A percentile compares a stretch with the other conserved stretches of the same genome.
Evolutionary conservation across 2,329 filamentous ascomycete species (phyloP).

Genomic region (Verticillium longisporum): DNA sequence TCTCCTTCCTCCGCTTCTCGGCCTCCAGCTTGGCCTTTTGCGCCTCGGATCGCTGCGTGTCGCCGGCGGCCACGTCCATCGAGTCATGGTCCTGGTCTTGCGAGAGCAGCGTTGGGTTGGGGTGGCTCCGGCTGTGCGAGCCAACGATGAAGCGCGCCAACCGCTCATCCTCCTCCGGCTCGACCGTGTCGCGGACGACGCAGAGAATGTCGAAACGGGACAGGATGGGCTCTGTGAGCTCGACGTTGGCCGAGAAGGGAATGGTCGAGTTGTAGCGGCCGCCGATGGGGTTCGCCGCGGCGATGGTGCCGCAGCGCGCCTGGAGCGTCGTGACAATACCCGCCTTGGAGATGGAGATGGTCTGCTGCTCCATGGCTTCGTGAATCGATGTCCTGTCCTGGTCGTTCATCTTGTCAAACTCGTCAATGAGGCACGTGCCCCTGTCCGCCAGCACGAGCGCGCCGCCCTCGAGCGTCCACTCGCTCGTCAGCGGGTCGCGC

Average conservation of each 20-base stretch:
- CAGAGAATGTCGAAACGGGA: slow-evolving; percentile 97
- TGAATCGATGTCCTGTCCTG: slow-evolving; percentile 97
- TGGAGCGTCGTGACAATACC: slow-evolving; percentile 97
- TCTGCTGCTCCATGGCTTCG: slow-evolving; percentile 99
- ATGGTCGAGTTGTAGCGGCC: slow-evolving; percentile 95
- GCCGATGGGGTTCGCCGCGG: slow-evolving; percentile 92
- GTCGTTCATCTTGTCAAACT: slow-evolving; percentile 99
- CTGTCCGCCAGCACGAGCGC: slow-evolving; percentile 91
- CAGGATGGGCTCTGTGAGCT: slow-evolving; percentile 92
- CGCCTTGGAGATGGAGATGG: slow-evolving; percentile 97
- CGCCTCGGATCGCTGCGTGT: slow-evolving; percentile 25
- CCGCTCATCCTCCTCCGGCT: slow-evolving; percentile 85
- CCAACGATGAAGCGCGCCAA: slow-evolving; percentile 92
- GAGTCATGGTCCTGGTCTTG: slow-evolving; percentile 49
- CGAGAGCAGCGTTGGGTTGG: slow-evolving; percentile 42
- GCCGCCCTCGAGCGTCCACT: slow-evolving; percentile 96
- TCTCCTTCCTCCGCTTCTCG: slow-evolving; percentile 33
- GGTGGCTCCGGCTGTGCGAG: slow-evolving; percentile 87
- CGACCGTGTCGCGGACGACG: slow-evolving; percentile 91
- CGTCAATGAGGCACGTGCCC: slow-evolving; percentile 92
- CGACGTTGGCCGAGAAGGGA: slow-evolving; percentile 92
- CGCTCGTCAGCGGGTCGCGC: slow-evolving; percentile 87
- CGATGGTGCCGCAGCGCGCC: slow-evolving; percentile 91
- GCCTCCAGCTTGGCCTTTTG: slow-evolving; percentile 1
- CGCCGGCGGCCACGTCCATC: slow-evolving; percentile 58